These are phyloP conservation scores for Ceratobasidium sp. DNA, from an alignment of 1,284 basidiomycete genomes.

Conservation along the genomic window DNA sequence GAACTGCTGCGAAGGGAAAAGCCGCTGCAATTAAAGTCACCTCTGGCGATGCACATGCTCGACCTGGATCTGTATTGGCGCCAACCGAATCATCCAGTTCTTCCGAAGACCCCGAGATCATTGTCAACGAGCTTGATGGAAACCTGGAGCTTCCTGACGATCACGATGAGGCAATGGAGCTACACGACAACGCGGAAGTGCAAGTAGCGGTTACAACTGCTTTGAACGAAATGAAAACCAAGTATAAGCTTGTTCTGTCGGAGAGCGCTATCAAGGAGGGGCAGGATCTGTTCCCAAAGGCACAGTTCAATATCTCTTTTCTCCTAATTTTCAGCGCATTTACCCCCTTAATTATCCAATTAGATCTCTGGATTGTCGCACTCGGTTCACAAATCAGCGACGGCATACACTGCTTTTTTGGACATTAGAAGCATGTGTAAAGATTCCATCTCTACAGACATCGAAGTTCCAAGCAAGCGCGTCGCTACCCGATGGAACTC, in stretches of 20 bases:
- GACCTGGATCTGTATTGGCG: not conserved
- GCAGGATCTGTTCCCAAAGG: conserved; percentile 18
- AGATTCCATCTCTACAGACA: not conserved
- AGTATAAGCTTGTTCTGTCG: not conserved
- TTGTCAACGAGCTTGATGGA: not conserved
- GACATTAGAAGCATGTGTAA: not conserved
- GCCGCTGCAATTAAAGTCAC: not conserved
- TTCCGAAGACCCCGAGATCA: not conserved
- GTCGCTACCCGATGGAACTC: conserved; percentile 27
- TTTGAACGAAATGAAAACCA: too few species aligned
- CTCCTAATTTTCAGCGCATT: too few species aligned
- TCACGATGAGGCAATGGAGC: not conserved
- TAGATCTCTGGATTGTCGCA: not conserved
- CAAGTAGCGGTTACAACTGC: not conserved
- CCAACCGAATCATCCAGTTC: not conserved
- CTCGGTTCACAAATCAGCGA: not conserved
- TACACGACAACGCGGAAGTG: not conserved
- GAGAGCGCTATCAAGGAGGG: not conserved
- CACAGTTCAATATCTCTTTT: too few species aligned
- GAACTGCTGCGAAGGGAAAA: not conserved
- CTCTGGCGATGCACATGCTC: not conserved
- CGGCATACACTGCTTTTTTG: not conserved
- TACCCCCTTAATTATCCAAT: too few species aligned
- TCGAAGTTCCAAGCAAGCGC: not conserved
- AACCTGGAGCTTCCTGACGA: not conserved